A percentile compares a stretch with the other conserved stretches of the same genome.
Evolutionary conservation across 2,329 filamentous ascomycete species (phyloP).

Genomic region (Rhytidhysteron rufulum): DNA sequence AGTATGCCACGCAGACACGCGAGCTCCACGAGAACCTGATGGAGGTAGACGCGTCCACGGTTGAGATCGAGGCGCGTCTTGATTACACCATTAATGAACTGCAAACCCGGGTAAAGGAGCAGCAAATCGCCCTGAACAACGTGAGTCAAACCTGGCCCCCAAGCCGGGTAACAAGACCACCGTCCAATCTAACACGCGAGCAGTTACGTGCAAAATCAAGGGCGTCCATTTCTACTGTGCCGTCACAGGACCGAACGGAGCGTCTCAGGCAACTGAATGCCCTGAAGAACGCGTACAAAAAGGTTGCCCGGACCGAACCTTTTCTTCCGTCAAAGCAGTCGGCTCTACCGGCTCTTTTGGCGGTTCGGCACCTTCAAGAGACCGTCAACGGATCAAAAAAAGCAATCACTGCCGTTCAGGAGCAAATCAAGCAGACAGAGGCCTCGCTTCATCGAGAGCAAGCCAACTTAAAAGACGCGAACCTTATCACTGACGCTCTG

Average conservation of each 20-base stretch:
- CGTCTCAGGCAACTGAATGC: conserved; percentile 45
- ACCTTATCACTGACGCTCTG: conserved; percentile 45
- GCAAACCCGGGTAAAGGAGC: conserved; percentile 49
- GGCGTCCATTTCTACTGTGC: conserved; percentile 18
- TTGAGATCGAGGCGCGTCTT: conserved; percentile 52
- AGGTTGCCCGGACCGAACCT: conserved; percentile 58
- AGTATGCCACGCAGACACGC: conserved; percentile 20
- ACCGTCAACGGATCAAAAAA: conserved; percentile 62
- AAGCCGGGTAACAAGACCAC: conserved; percentile 31
- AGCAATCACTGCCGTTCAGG: conserved; percentile 48
- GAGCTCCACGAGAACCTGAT: conserved; percentile 25
- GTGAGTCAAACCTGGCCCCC: conserved; percentile 30
- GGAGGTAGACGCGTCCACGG: conserved; percentile 32
- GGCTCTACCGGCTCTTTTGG: conserved; percentile 66
- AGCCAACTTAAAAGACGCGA: conserved; percentile 45
- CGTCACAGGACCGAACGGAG: conserved; percentile 30
- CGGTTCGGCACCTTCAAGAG: conserved; percentile 63
- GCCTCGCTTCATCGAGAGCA: conserved; percentile 44
- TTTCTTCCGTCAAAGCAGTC: conserved; percentile 65
- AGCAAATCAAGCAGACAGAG: conserved; percentile 37
- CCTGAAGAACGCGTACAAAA: conserved; percentile 63
- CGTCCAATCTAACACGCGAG: conserved; percentile 43
- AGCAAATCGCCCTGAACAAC: conserved; percentile 45
- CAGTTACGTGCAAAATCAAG: conserved; percentile 41
- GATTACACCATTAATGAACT: conserved; percentile 67